Conservation (phyloP, 495 filamentous ascomycete genomes). For the Xylaria grammica region DNA sequence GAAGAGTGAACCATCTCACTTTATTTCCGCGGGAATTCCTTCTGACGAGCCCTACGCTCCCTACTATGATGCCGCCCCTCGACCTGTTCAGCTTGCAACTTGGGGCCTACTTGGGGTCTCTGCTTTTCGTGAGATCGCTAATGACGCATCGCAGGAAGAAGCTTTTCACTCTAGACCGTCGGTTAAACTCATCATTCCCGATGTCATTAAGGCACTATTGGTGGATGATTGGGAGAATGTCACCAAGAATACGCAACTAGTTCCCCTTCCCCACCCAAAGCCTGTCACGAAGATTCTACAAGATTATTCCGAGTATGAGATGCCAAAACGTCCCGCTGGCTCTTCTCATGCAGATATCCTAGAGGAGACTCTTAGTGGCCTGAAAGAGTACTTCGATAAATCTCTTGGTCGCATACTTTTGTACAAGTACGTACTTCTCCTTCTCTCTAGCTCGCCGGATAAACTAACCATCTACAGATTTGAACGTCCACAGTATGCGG, state of each 20-base stretch:
- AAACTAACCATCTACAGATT: constrained; percentile 54
- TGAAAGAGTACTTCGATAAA: constrained; percentile 91
- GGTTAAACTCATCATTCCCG: constrained; percentile 80
- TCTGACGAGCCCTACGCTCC: constrained; percentile 24
- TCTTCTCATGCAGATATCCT: constrained; percentile 81
- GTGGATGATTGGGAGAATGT: constrained; percentile 99
- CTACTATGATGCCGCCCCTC: neutral
- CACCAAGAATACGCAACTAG: constrained; percentile 89
- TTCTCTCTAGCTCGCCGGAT: neutral
- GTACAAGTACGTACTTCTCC: constrained; percentile 61
- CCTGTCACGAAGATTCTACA: constrained; percentile 79
- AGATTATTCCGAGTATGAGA: constrained; percentile 74
- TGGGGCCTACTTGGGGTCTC: neutral
- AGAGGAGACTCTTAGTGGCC: constrained; percentile 81
- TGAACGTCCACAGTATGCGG: constrained; percentile 82
- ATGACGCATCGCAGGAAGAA: constrained; percentile 70
- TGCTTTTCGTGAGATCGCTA: constrained; percentile 25
- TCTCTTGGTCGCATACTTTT: constrained; percentile 84
- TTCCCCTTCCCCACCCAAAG: constrained; percentile 76
- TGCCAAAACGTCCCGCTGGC: constrained; percentile 64
- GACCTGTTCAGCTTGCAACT: neutral
- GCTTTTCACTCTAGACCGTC: constrained; percentile 77
- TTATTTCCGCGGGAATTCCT: constrained; percentile 40
- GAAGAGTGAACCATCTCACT: neutral
- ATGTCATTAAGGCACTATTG: constrained; percentile 84